Base-by-base conservation (phyloP, 768 basidiomycete genomes). In the Termitomyces bulborhizus region DNA sequence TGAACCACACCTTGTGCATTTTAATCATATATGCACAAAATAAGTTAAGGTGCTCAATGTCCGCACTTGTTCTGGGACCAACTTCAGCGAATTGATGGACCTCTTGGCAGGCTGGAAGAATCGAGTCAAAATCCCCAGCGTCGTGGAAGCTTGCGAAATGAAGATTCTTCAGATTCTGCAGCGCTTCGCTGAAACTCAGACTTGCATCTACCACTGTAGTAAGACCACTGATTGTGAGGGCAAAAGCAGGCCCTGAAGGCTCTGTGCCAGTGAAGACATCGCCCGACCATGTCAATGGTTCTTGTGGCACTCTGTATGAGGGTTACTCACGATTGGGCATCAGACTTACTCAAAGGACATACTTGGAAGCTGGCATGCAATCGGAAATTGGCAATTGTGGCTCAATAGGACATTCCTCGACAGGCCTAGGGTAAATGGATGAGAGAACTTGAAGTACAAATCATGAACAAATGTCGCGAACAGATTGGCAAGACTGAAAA, bases 221-320 rank as follows among this genome's bases (percentile, higher is more conserved):
- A 1, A 75, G 61, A 39, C 84, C 80, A 51, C 69, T 66, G 42
- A 88, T 67, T 2, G 63, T 66, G 36, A 82, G 73, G 29, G 77
- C 70, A 67, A 85, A 85, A 0, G 84, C 57, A 6, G 67, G 67
- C 47, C 81, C 75, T 26, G 73, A 66, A 27, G 68, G 65, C 18
- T 69, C 70, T 6, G 65, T 66, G 9, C 70, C 70, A 21, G 80
- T 71, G 52, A 73, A 73, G 18, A 88, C 69, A 21, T 78, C 69
- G 18, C 85, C 86, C 34, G 73, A 69, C 87, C 88, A 88, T 58
- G 74, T 82, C 81, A 80, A 88, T 53, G 79, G 78, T 62, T 81
- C 15, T 84, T n/a, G 71, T 13, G 37, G 11, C 5, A 73, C 37
- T 85, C 53, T 2, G 29, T 43, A 45, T 42, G 26, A 44, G 3